Evolutionary conservation across 257 asterid genomes (phyloP), one percentile per base, ranked within the genome.

Genomic region (Forsythia viridissima): DNA sequence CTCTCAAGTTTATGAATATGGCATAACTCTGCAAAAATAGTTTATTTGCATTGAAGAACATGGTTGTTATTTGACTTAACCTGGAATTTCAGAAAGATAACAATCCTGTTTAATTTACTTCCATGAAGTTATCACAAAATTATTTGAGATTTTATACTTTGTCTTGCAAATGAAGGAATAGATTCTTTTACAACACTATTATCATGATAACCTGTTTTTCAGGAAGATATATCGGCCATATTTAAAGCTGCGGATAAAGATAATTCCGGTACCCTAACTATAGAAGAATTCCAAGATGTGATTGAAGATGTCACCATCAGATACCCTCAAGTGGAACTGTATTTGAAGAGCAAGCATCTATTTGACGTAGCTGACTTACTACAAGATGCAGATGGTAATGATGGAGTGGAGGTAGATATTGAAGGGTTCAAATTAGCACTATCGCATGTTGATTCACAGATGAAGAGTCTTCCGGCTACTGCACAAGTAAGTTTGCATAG

Each of bases 391-490:
- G 85, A 91, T 30, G 96, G 97, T 21, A 90, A 86, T 51, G 85
- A 86, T 6, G 90, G 82, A 81, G 84, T 88, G 40, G 97, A 89
- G 82, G 92, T 95, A 72, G 91, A 91, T 80, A 83, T 93, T 74
- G 97, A 95, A 87, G 91, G 86, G 72, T 95, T 95, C 85, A 92
- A 92, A 88, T 71, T 67, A 70, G 98, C 98, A 7, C 86, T 95
- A 75, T 83, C 91, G n/a, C 83, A 81, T 38, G 97, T 88, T 9
- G 99, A 95, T 87, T 79, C 90, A 51, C 98, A 95, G 88, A 84
- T 80, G 85, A 95, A 93, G 90, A 88, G 91, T 82, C 96, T 95
- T 77, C 98, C 99, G 37, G 99, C 99, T 76, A 95, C 99, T 75
- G 99, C 99, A 48, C 99, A 95, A 88, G 99, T 93, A 84, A 78